Evolutionary conservation across 179 eudicot species (phyloP), one percentile per base, ranked within the genome.

Genomic region (Vitellaria paradoxa): DNA sequence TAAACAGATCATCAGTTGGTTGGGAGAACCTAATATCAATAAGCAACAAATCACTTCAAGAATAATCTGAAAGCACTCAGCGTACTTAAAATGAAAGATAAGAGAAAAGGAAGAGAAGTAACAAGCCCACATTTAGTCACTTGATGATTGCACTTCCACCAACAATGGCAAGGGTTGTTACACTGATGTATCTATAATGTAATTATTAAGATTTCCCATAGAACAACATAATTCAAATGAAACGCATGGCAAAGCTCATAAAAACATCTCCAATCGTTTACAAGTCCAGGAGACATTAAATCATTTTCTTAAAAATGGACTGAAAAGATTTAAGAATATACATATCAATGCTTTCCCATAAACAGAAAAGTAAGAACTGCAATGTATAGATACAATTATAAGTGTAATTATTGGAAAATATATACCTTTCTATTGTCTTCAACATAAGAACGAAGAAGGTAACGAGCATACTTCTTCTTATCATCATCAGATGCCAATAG

Each of bases 371-470:
- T 42, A 42, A 42, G 5, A 42, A 42, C 45, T 42, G 45, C 45
- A 42, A 42, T 1, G 45, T 0, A 42, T 42, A 42, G 45, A 20
- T 18, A 55, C 18, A 55, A 15, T 55, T 14, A 15, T 55, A 2
- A 55, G 6, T 55, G 18, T 55, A 55, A 55, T 55, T 55, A 55
- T 15, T 14, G 20, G 60, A 18, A 55, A 55, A 55, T 55, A 18
- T 14, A 14, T 80, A 93, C 97, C 94, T 89, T 90, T 82, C 89
- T 85, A 81, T 86, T 90, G 77, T 86, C 92, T 78, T 96, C 99
- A 70, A 96, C 84, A 80, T 90, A 96, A 63, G 99, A 96, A 53
- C 97, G 84, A 65, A 89, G 86, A 56, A 92, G 87, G 84, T 89
- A 93, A 64, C 89, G 90, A 57, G 86, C 76, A 85, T 93, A 96